phyloP scores from a whole-genome alignment of 176 grass and related monocot genomes.

The Melocanna baccifera region DNA sequence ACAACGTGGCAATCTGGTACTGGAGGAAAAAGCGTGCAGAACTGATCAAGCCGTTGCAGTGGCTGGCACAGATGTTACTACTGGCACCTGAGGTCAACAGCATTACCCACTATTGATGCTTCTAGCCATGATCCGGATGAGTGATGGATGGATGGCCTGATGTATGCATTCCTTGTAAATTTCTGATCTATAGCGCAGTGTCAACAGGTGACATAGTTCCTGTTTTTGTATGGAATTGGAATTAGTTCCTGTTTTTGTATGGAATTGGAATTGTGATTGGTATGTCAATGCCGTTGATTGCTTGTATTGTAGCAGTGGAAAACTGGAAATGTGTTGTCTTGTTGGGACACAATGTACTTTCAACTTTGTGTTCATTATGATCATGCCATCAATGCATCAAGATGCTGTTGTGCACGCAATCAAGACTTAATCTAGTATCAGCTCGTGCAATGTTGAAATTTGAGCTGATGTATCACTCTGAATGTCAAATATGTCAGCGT shows the following conservation, averaged over 20 bases:
- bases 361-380: constrained; percentile 9
- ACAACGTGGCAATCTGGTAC: constrained; percentile 77
- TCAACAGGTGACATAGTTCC: constrained; percentile 28
- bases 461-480: background rate
- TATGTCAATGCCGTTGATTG: background rate
- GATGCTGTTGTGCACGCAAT: background rate
- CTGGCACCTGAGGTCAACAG: constrained; percentile 15
- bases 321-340: constrained; percentile 5
- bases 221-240: constrained; percentile 14
- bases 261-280: constrained; percentile 12
- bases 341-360: background rate
- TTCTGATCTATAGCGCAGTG: background rate
- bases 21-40: constrained; percentile 77
- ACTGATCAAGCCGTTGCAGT: constrained; percentile 53
- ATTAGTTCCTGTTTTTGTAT: constrained; percentile 23
- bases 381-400: background rate
- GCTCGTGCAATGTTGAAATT: background rate
- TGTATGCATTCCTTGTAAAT: constrained; percentile 34
- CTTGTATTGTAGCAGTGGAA: background rate
- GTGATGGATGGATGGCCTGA: background rate
- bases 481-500: background rate
- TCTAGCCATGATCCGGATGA: background rate
- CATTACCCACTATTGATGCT: constrained; percentile 20
- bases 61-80: constrained; percentile 53
- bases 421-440: background rate